A percentile compares a stretch with the other conserved stretches of the same genome.
Evolutionary conservation across 2,329 filamentous ascomycete genomes (phyloP).

Genomic region (Penicillium brasilianum): DNA sequence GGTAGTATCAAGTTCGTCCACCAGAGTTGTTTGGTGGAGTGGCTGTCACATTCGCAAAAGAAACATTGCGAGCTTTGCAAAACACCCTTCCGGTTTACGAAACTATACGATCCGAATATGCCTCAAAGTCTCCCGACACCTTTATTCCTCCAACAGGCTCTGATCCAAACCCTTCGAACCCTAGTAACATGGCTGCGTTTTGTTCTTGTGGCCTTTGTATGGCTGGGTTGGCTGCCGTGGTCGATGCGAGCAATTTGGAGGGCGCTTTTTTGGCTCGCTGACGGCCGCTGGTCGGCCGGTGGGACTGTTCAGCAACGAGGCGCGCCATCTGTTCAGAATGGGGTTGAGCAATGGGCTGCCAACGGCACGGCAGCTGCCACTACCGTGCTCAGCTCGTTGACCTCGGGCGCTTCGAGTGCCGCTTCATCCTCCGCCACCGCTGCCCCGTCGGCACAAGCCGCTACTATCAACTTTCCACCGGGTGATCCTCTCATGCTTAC

Average conservation of each 20-base stretch:
- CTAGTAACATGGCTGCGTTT: slow-evolving; percentile 79
- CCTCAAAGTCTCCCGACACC: slow-evolving; percentile 78
- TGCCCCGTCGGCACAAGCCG: slow-evolving; percentile 42
- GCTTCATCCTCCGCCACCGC: slow-evolving; percentile 31
- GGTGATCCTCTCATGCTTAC: slow-evolving; percentile 54
- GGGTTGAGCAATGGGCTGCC: slow-evolving; percentile 29
- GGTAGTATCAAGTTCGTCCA: slow-evolving; percentile 99
- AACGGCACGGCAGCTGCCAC: slow-evolving; percentile 38
- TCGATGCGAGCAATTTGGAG: slow-evolving; percentile 92
- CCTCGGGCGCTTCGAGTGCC: slow-evolving; percentile 32
- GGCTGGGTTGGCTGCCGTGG: slow-evolving; percentile 87
- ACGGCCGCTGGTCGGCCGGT: slow-evolving; percentile 66
- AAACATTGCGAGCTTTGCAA: slow-evolving; percentile 99
- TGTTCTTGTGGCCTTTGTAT: slow-evolving; percentile 79
- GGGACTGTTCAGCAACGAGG: slow-evolving; percentile 31
- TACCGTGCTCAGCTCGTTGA: slow-evolving; percentile 30
- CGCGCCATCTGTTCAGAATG: slow-evolving; percentile 23
- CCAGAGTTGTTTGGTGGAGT: slow-evolving; percentile 97
- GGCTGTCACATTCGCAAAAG: slow-evolving; percentile 98
- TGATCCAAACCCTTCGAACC: slow-evolving; percentile 73
- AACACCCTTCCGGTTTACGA: slow-evolving; percentile 96
- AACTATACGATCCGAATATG: slow-evolving; percentile 95
- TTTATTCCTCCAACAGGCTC: slow-evolving; percentile 79
- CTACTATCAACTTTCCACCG: slow-evolving; percentile 48
- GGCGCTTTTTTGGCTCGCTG: slow-evolving; percentile 91